These are phyloP conservation scores for Rubus parviflorus DNA, from an alignment of 306 rosid species.

Conservation along the genomic window DNA sequence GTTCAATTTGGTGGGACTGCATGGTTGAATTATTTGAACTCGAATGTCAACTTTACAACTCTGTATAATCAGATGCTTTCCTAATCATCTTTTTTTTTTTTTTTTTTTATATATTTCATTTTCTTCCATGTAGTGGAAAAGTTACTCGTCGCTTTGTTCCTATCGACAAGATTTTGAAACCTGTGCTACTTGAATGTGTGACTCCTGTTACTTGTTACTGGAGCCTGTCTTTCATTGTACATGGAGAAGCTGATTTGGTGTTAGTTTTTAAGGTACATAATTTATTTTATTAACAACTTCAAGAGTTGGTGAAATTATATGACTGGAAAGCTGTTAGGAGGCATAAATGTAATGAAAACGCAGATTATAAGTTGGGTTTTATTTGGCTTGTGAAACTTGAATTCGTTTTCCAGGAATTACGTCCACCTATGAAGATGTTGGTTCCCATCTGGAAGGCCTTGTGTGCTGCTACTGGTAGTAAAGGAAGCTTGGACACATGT, in stretches of 20 bases:
- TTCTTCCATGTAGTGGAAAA: slow-evolving; percentile 54
- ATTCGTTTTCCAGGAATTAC: slow-evolving; percentile 48
- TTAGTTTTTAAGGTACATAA: slow-evolving; percentile 66
- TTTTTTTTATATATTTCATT: not conserved
- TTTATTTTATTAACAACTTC: slow-evolving; percentile 1
- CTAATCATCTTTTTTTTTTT: not conserved
- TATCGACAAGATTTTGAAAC: slow-evolving; percentile 72
- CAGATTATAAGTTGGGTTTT: not conserved
- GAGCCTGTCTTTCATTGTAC: slow-evolving; percentile 67
- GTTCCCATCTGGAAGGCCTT: slow-evolving; percentile 91
- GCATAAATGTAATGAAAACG: slow-evolving; percentile 1
- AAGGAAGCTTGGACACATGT: slow-evolving; percentile 29
- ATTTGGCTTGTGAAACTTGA: slow-evolving; percentile 23
- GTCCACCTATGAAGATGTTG: slow-evolving; percentile 79
- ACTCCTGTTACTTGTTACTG: slow-evolving; percentile 93
- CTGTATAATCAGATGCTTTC: slow-evolving; percentile 9
- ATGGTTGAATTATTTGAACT: not conserved
- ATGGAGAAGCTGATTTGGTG: slow-evolving; percentile 61
- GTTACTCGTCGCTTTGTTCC: slow-evolving; percentile 66
- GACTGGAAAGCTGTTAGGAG: not conserved
- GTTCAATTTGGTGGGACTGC: not conserved
- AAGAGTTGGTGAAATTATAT: slow-evolving; percentile 1
- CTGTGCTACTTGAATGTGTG: slow-evolving; percentile 74
- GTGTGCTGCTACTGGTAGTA: slow-evolving; percentile 56
- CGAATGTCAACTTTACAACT: not conserved